A percentile compares a stretch with the other conserved stretches of the same genome.
Conservation (phyloP, 768 basidiomycete species). For the Suillus luteus region DNA sequence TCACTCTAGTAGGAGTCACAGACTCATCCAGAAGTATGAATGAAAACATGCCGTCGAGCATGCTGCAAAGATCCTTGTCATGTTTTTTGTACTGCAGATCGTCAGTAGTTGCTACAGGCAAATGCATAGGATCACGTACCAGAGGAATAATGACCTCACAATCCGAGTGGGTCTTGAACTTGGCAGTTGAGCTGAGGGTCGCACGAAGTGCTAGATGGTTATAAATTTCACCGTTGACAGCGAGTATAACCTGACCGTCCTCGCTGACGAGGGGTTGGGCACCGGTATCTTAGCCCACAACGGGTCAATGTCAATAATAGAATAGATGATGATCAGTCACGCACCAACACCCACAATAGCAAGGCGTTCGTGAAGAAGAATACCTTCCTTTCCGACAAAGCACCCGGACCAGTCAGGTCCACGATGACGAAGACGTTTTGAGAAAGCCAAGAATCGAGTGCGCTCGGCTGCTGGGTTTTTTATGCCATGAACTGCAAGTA, state of each 20-base stretch:
- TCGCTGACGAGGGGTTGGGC: constrained; percentile 92
- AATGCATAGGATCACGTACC: constrained; percentile 44
- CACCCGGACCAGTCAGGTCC: constrained; percentile 99
- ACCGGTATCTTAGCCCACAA: constrained; percentile 71
- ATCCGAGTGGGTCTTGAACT: constrained; percentile 97
- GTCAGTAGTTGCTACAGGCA: background rate
- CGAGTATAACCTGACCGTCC: constrained; percentile 80
- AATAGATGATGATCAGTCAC: constrained; percentile 29
- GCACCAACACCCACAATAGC: constrained; percentile 97
- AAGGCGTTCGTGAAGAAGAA: constrained; percentile 93
- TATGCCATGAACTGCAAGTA: constrained; percentile 82
- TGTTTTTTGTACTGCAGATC: constrained; percentile 74
- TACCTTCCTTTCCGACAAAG: constrained; percentile 76
- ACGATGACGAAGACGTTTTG: constrained; percentile 88
- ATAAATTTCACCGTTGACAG: constrained; percentile 99
- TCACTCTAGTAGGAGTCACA: constrained; percentile 83
- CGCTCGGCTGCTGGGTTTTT: constrained; percentile 70
- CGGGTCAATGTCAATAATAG: background rate
- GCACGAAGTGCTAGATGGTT: constrained; percentile 87
- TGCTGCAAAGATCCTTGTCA: constrained; percentile 71
- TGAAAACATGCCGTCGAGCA: constrained; percentile 98
- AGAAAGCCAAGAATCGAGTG: constrained; percentile 76
- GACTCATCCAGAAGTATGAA: constrained; percentile 96
- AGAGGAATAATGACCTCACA: constrained; percentile 96
- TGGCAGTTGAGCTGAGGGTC: constrained; percentile 59